Evolutionary conservation across 176 grass and related monocot genomes (phyloP).

Genomic region (Triticum turgidum): DNA sequence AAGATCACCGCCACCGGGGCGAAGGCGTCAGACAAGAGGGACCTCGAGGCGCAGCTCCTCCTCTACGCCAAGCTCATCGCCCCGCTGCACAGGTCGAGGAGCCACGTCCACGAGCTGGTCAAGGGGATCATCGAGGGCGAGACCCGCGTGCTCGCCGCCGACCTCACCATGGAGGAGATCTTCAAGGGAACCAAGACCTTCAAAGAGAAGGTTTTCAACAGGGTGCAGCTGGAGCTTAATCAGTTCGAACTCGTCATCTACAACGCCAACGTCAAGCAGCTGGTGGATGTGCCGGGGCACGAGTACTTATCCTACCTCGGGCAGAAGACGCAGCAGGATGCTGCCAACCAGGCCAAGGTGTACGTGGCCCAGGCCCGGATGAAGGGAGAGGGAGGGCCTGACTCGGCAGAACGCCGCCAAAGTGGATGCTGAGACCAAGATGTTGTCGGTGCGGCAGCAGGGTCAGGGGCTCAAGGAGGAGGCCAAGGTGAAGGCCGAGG

Average conservation of each 20-base stretch:
- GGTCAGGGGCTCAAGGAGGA: constrained; percentile 60
- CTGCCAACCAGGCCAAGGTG: constrained; percentile 66
- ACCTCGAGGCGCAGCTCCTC: constrained; percentile 45
- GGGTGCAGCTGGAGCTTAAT: constrained; percentile 76
- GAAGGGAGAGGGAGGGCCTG: constrained; percentile 53
- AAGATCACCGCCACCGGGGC: constrained; percentile 19
- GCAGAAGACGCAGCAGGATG: constrained; percentile 88
- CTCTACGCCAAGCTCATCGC: constrained; percentile 80
- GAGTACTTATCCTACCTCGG: constrained; percentile 91
- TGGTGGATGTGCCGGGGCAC: constrained; percentile 64
- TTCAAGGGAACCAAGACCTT: constrained; percentile 76
- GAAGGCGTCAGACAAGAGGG: neutral
- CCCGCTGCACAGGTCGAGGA: constrained; percentile 59
- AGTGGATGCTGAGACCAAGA: constrained; percentile 69
- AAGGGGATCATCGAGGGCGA: constrained; percentile 81
- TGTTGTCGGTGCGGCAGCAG: constrained; percentile 47
- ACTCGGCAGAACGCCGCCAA: constrained; percentile 61
- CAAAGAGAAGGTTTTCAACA: constrained; percentile 64
- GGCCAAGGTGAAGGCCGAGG: constrained; percentile 59
- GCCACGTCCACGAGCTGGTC: constrained; percentile 80
- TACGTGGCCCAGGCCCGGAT: constrained; percentile 68
- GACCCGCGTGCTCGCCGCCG: constrained; percentile 68
- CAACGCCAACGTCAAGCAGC: constrained; percentile 90
- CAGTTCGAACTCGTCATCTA: constrained; percentile 89
- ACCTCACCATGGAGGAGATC: constrained; percentile 82